Base-by-base conservation (phyloP, 2,329 filamentous ascomycete genomes). In the Talaromyces sp. region DNA sequence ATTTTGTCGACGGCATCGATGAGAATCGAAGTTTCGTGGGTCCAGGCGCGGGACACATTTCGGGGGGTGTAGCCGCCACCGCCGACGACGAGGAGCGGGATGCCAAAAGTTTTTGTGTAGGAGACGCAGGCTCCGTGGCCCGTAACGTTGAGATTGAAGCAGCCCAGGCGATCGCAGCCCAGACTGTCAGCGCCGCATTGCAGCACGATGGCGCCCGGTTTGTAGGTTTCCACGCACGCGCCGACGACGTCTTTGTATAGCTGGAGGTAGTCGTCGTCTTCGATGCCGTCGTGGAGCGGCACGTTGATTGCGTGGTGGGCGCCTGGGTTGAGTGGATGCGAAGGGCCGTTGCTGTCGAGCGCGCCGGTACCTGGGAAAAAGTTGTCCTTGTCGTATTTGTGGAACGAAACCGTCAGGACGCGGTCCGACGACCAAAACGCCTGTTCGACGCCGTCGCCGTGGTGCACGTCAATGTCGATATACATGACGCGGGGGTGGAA, bases 121-220 rank as follows among this genome's bases (percentile, higher is more conserved):
- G 89, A 87, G 62, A 97, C 91, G 74, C 95, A 99, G 66, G 89
- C 89, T 59, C 92, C 94, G 77, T 99, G 95, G 14, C 93, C 94
- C 73, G 92, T 89, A 63, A 99, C 95, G 74, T 96, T 96, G 63
- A 99, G 86, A 73, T 98, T 99, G 83, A 99, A 99, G 65, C 92
- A 89, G 56, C 95, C 95, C 0, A 99, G 85, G 27, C 95, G 86
- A 77, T 99, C 95, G 65, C 95, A 94, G 44, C 93, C 94, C 0
- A 99, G 84, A 47, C 91, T 96, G 80, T 99, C 95, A 52, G 94
- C 95, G 62, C 95, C 95, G 72, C 95, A 98, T 76, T 99, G 95
- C 1, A 99, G 83, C 6, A 96, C 94, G 70, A 99, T 96, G 52
- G 92, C 94, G 57, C 87, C 87, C 0, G 95, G 95, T n/a, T 88